These are phyloP conservation scores for Saccharomycodes ludwigii DNA, from an alignment of 805 yeast species.

Conservation along the genomic window DNA sequence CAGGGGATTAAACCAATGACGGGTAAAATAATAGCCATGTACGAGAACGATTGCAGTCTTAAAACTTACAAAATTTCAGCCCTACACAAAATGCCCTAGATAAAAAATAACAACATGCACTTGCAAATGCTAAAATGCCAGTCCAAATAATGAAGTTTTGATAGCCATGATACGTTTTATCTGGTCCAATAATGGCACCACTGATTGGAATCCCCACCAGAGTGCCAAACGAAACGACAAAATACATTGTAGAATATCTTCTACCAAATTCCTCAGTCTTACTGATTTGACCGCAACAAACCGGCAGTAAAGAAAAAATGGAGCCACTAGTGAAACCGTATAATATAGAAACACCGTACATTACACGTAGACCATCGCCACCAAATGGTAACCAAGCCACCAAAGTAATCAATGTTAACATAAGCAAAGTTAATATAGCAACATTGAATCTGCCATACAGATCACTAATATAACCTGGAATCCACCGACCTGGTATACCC, in stretches of 20 bases:
- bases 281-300: slow-evolving; percentile 40
- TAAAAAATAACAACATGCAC: slow-evolving; percentile 12
- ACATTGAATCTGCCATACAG: slow-evolving; percentile 36
- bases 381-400: slow-evolving; percentile 27
- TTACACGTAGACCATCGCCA: slow-evolving; percentile 16
- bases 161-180: slow-evolving; percentile 23
- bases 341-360: slow-evolving; percentile 29
- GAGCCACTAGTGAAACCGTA: slow-evolving; percentile 41
- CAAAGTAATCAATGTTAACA: slow-evolving; percentile 20
- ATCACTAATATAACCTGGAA: slow-evolving; percentile 27
- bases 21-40: slow-evolving; percentile 2
- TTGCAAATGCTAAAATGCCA: slow-evolving; percentile 26
- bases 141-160: slow-evolving; percentile 27
- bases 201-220: slow-evolving; percentile 33
- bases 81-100: not conserved
- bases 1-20: no score
- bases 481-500: slow-evolving; percentile 25
- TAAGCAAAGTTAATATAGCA: slow-evolving; percentile 22
- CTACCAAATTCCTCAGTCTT: slow-evolving; percentile 36
- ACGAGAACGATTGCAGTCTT: slow-evolving; percentile 2
- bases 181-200: slow-evolving; percentile 31
- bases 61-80: slow-evolving; percentile 1
- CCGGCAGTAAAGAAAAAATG: slow-evolving; percentile 38
- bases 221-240: slow-evolving; percentile 36
- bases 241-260: slow-evolving; percentile 39